Evolutionary conservation across 2,329 filamentous ascomycete species (phyloP), one percentile per base, ranked within the genome.

Genomic region (Zopfia rhizophila): DNA sequence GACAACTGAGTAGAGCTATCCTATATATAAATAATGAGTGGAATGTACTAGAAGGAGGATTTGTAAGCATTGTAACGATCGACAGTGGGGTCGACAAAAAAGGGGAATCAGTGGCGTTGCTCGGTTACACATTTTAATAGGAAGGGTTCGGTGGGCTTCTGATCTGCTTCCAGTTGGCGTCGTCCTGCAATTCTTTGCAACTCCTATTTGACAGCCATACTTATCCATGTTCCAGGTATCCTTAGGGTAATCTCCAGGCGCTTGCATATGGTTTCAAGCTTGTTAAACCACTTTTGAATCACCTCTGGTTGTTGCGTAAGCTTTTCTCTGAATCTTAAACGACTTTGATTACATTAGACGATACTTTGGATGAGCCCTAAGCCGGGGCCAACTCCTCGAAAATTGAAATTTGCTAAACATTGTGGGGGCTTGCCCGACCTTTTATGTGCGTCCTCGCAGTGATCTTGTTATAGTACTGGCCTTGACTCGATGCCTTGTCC

Each of bases 381-480:
- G 14, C 18, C 25, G 13, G 27, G 13, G 21, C 18, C 13, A 6
- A 16, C 11, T 11, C 25, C 29, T 13, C 7, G n/a, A 30, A 25
- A 3, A 29, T 5, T 22, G 14, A 23, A n/a, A 18, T 18, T 16
- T 16, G 11, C 18, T 12, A 19, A 27, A 17, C 16, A 38, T 23
- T 28, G 29, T 23, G 8, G n/a, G 24, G 32, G 40, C 23, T 12
- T 48, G 39, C 19, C 41, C n/a, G n/a, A n/a, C n/a, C n/a, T n/a
- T n/a, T 48, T n/a, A 22, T 25, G 18, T 37, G 45, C 2, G 49
- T 48, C 21, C 32, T 23, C 14, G 36, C 30, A 14, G 40, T 53
- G 4, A 48, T 38, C 2, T 53, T n/a, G n/a, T n/a, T n/a, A n/a
- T n/a, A 37, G 36, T 32, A 53, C 18, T 45, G 45, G 6, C 36